phyloP scores from a whole-genome alignment of 805 yeast species.

The Clavispora santaluciae region DNA sequence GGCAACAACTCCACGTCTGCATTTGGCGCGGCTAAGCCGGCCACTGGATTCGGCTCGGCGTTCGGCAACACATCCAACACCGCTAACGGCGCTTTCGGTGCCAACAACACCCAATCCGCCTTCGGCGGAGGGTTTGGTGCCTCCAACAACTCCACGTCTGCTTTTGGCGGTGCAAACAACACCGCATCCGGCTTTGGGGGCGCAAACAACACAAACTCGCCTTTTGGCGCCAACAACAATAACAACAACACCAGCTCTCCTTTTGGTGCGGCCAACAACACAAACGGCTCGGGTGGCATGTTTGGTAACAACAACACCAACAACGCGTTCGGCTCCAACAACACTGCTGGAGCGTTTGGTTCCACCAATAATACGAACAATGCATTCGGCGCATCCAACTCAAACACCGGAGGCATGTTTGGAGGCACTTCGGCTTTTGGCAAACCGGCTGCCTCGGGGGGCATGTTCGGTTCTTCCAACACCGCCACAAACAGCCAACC shows the following conservation, averaged over 20 bases:
- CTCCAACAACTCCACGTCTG: conserved; percentile 15
- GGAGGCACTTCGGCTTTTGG: conserved; percentile 28
- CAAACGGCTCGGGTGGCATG: too few relatives aligned
- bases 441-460: conserved; percentile 10
- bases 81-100: conserved; percentile 9
- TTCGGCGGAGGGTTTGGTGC: conserved; percentile 8
- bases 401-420: conserved; percentile 16
- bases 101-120: conserved; percentile 4
- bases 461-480: conserved; percentile 5
- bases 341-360: conserved; percentile 29
- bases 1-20: conserved; percentile 13
- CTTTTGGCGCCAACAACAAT: conserved; percentile 12
- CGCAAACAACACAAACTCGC: conserved; percentile 21
- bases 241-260: conserved; percentile 15
- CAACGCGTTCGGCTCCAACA: conserved; percentile 18
- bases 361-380: conserved; percentile 11
- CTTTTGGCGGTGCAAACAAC: conserved; percentile 17
- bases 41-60: neutral
- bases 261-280: conserved; percentile 18
- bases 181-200: conserved; percentile 6
- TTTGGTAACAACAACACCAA: conserved; percentile 14
- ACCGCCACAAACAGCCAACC: neutral
- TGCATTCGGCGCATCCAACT: neutral
- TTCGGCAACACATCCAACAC: conserved; percentile 13
- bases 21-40: conserved; percentile 13